Evolutionary conservation across 1,139 yeast genomes (phyloP).

Genomic region (Geotrichum australiense): DNA sequence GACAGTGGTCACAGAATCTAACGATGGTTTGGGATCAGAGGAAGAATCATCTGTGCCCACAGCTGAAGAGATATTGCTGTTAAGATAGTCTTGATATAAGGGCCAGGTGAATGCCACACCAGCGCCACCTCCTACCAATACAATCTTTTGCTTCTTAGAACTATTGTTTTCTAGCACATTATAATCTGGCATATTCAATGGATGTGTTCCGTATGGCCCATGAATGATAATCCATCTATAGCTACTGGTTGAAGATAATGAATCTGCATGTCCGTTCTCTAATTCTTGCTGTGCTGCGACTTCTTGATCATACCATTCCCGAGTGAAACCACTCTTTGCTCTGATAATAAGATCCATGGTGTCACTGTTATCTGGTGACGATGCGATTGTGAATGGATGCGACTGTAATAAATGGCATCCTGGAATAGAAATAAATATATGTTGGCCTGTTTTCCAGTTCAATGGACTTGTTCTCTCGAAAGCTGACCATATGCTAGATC

Average conservation of each 20-base stretch:
- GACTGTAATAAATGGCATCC: conserved; percentile 24
- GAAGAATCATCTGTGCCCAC: conserved; percentile 4
- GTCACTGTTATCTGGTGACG: conserved; percentile 21
- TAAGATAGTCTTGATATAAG: conserved; percentile 22
- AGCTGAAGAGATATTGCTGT: neutral
- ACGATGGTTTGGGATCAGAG: conserved; percentile 5
- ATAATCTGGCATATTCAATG: conserved; percentile 7
- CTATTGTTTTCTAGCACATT: conserved; percentile 1
- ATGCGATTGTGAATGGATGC: conserved; percentile 28
- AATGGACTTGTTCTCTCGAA: conserved; percentile 17
- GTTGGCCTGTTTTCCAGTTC: conserved; percentile 28
- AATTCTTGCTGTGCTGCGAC: neutral
- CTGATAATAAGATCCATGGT: conserved; percentile 25
- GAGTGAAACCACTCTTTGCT: conserved; percentile 27
- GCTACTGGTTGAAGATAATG: conserved; percentile 3
- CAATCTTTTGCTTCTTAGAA: conserved; percentile 17
- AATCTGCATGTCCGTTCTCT: neutral
- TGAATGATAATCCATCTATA: conserved; percentile 25
- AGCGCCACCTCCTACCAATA: conserved; percentile 29
- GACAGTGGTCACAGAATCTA: neutral
- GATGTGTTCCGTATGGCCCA: conserved; percentile 27
- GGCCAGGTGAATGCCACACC: conserved; percentile 31
- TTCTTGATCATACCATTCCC: conserved; percentile 19
- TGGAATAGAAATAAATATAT: conserved; percentile 24
- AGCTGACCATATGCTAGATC: neutral